Evolutionary conservation across 352 stramenopile species (phyloP).

Genomic region (Elongisporangium prolatum): DNA sequence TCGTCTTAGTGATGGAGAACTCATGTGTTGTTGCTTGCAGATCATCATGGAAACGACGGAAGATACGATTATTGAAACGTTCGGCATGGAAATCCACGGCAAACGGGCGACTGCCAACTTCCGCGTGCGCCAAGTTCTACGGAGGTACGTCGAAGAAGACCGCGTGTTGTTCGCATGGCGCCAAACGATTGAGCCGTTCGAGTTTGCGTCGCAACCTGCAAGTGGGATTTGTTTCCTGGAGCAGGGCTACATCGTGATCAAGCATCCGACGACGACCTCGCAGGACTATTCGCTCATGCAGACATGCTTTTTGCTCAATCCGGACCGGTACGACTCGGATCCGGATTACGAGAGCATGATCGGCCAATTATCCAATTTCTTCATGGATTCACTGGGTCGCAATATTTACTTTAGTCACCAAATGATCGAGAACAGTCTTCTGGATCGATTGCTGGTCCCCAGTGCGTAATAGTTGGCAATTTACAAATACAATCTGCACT

Average conservation of each 20-base stretch:
- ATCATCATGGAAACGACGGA: too few species aligned
- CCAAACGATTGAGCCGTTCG: slow-evolving; percentile 23
- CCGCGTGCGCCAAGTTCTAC: slow-evolving; percentile 42
- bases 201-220: slow-evolving; percentile 22
- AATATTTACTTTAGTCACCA: slow-evolving; percentile 37
- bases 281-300: slow-evolving; percentile 35
- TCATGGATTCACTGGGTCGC: slow-evolving; percentile 24
- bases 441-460: slow-evolving; percentile 14
- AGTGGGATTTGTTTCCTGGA: slow-evolving; percentile 21
- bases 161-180: slow-evolving; percentile 49
- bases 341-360: background rate
- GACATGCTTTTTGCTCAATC: slow-evolving; percentile 51
- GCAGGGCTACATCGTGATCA: slow-evolving; percentile 39
- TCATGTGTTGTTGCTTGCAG: too few species aligned
- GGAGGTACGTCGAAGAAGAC: slow-evolving; percentile 40
- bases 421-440: slow-evolving; percentile 45
- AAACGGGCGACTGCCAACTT: slow-evolving; percentile 44
- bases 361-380: slow-evolving; percentile 29
- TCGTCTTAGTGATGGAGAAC: too few species aligned
- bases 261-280: slow-evolving; percentile 27
- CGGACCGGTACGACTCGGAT: slow-evolving; percentile 13
- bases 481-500: too few species aligned
- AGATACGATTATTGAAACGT: slow-evolving; percentile 46
- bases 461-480: too few species aligned
- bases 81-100: slow-evolving; percentile 42